Percentiles rank a stretch among this genome's conserved stretches.
Conservation (phyloP, 495 filamentous ascomycete species). For the Niebla homalea region DNA sequence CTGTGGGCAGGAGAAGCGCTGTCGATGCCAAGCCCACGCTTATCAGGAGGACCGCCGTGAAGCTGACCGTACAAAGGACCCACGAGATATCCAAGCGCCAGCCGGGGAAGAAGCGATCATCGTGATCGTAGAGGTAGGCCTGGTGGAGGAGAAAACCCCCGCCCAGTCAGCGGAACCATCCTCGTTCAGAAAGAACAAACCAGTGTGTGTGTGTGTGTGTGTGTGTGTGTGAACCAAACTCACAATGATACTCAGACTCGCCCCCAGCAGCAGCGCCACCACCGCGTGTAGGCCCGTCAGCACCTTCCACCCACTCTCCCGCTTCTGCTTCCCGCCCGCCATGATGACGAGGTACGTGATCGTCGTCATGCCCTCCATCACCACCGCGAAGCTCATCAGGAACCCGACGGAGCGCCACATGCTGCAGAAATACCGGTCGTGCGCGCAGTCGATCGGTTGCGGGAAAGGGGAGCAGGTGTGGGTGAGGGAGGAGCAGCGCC, state of each 20-base stretch:
- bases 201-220: not conserved
- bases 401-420: conserved; percentile 86
- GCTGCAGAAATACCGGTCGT: conserved; percentile 69
- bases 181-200: not conserved
- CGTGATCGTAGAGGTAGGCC: conserved; percentile 73
- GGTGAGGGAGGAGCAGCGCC: conserved; percentile 56
- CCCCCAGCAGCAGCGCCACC: conserved; percentile 48
- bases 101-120: conserved; percentile 73
- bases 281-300: conserved; percentile 48
- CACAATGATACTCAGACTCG: conserved; percentile 69
- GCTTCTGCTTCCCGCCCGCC: conserved; percentile 58
- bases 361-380: conserved; percentile 60
- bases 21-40: conserved; percentile 48
- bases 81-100: conserved; percentile 72
- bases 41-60: conserved; percentile 47
- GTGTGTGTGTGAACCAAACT: conserved; percentile 18
- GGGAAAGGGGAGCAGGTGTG: conserved; percentile 46
- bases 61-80: conserved; percentile 64
- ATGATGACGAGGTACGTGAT: conserved; percentile 64
- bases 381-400: conserved; percentile 66
- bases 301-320: conserved; percentile 65
- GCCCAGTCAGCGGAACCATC: not conserved
- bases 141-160: conserved; percentile 20
- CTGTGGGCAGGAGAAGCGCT: conserved; percentile 54
- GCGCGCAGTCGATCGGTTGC: conserved; percentile 51